Conservation (phyloP, 2,329 filamentous ascomycete species). For the Triangularia setosa region DNA sequence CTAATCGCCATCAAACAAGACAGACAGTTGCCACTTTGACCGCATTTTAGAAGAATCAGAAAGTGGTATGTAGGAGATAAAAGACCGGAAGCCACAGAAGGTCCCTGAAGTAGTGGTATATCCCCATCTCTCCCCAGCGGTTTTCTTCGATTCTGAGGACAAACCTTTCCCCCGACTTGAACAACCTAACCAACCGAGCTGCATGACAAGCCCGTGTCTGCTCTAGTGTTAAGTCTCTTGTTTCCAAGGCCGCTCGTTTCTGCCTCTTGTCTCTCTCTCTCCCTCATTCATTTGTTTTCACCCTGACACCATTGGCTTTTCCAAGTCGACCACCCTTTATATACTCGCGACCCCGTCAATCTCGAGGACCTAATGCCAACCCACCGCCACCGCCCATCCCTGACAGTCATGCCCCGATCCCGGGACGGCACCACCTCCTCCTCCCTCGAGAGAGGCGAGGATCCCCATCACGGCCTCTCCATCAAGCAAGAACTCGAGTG, state of each 20-base stretch:
- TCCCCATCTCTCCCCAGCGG: not conserved
- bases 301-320: too few species aligned
- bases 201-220: not conserved
- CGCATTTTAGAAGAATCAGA: not conserved
- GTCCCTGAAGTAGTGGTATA: not conserved
- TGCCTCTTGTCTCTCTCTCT: not conserved
- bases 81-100: not conserved
- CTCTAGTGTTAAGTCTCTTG: not conserved
- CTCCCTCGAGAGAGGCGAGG: conserved; percentile 13
- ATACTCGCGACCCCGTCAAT: too few species aligned
- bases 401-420: not conserved
- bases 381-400: not conserved
- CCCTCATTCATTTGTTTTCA: not conserved
- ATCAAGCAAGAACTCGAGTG: conserved; percentile 26
- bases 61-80: not conserved
- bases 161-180: not conserved
- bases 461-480: not conserved
- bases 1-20: not conserved
- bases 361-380: not conserved
- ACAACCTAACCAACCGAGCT: not conserved
- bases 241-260: not conserved
- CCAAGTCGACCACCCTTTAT: too few species aligned
- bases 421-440: not conserved
- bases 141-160: not conserved
- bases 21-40: not conserved